phyloP scores from a whole-genome alignment of 2,329 filamentous ascomycete species.

The Graphium sp. region DNA sequence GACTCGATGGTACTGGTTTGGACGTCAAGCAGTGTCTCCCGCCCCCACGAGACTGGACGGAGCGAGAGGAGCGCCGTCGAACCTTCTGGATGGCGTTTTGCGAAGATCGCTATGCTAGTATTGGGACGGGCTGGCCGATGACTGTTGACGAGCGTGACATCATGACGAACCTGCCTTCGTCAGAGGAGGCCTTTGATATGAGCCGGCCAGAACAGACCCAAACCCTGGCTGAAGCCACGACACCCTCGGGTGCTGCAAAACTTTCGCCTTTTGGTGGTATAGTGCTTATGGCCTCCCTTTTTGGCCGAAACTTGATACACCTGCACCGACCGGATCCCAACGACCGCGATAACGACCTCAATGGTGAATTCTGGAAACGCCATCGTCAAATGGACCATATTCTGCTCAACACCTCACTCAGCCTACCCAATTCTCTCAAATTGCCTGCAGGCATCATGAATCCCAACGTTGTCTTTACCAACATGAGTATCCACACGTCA shows the following conservation, averaged over 20 bases:
- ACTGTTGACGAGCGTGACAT: conserved; percentile 84
- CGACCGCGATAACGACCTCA: conserved; percentile 72
- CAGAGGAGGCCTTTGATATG: conserved; percentile 71
- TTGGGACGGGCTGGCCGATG: conserved; percentile 97
- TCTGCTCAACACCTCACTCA: conserved; percentile 70
- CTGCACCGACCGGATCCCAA: conserved; percentile 72
- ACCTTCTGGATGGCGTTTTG: conserved; percentile 95
- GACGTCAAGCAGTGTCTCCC: conserved; percentile 89
- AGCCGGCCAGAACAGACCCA: conserved; percentile 58
- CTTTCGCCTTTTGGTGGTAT: conserved; percentile 68
- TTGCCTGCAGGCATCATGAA: conserved; percentile 60
- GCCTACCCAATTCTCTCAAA: conserved; percentile 65
- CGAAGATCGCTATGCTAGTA: conserved; percentile 81
- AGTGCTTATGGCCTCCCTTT: conserved; percentile 72
- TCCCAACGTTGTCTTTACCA: conserved; percentile 79
- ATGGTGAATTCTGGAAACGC: conserved; percentile 90
- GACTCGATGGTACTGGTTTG: conserved; percentile 63
- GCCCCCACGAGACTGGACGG: conserved; percentile 81
- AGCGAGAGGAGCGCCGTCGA: conserved; percentile 74
- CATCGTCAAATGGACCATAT: conserved; percentile 83
- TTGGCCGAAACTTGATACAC: conserved; percentile 81
- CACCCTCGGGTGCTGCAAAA: conserved; percentile 52
- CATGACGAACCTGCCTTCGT: conserved; percentile 65
- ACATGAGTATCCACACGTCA: conserved; percentile 94
- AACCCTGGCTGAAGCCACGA: conserved; percentile 53